phyloP scores from a whole-genome alignment of 768 basidiomycete genomes.

The Rhodotorula kratochvilovae region DNA sequence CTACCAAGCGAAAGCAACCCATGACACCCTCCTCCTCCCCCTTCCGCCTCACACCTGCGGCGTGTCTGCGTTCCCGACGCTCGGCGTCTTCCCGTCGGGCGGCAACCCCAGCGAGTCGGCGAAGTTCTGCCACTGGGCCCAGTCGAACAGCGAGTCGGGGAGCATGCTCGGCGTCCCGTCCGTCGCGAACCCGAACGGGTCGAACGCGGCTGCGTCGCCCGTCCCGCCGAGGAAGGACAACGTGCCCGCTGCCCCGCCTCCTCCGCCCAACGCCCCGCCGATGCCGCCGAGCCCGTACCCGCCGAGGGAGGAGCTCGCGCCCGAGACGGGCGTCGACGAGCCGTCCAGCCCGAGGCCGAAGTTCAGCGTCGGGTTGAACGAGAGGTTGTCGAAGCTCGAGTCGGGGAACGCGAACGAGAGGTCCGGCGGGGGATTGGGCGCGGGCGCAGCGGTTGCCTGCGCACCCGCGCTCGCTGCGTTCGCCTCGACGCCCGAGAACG shows the following conservation, averaged over 20 bases:
- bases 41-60: background rate
- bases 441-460: background rate
- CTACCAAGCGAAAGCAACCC: no score
- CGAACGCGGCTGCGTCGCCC: constrained; percentile 12
- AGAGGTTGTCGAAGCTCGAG: constrained; percentile 20
- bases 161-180: constrained; percentile 28
- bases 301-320: background rate
- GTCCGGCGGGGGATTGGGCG: constrained; percentile 26
- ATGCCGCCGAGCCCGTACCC: background rate
- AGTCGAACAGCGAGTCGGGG: constrained; percentile 21
- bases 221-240: constrained; percentile 5
- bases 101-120: constrained; percentile 14
- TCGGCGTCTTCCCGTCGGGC: constrained; percentile 1
- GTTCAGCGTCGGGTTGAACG: constrained; percentile 34
- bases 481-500: background rate
- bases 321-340: background rate
- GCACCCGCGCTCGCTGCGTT: background rate
- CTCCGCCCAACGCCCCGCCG: background rate
- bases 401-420: constrained; percentile 33
- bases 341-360: background rate
- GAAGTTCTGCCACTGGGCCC: constrained; percentile 4
- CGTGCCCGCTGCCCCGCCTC: background rate
- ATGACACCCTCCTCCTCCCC: no score
- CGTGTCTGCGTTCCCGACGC: background rate
- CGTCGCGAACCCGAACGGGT: constrained; percentile 28